A percentile compares a stretch with the other conserved stretches of the same genome.
phyloP scores from a whole-genome alignment of 2,329 filamentous ascomycete genomes.

The Chalaropsis ovoidea region DNA sequence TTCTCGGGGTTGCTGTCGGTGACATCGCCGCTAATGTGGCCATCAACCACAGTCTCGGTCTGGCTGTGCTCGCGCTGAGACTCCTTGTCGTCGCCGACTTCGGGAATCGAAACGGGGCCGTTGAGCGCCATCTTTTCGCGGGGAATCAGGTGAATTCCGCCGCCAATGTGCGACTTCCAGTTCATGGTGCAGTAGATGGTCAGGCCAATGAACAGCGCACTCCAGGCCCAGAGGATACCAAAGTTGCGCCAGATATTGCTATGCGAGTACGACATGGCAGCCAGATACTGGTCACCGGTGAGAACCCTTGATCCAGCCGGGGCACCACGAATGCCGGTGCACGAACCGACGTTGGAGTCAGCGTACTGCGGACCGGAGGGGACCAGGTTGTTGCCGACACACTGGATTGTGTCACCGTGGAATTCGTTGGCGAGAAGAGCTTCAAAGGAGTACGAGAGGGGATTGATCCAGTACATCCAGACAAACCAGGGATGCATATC shows the following conservation, averaged over 20 bases:
- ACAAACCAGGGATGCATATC: conserved; percentile 54
- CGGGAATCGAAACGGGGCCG: conserved; percentile 28
- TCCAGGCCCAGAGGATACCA: conserved; percentile 54
- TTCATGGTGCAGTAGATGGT: conserved; percentile 48
- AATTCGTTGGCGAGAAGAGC: conserved; percentile 63
- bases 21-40: conserved; percentile 11
- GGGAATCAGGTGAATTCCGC: conserved; percentile 50
- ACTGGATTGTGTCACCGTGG: conserved; percentile 44
- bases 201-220: conserved; percentile 47
- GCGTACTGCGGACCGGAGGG: conserved; percentile 42
- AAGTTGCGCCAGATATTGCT: conserved; percentile 50
- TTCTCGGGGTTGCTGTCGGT: conserved; percentile 26
- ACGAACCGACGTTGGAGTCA: conserved; percentile 39
- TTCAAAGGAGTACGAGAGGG: conserved; percentile 60
- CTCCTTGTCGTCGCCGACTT: conserved; percentile 41
- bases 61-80: conserved; percentile 30
- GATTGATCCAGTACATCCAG: conserved; percentile 57
- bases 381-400: conserved; percentile 41
- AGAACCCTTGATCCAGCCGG: conserved; percentile 40
- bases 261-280: conserved; percentile 44
- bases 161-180: conserved; percentile 47
- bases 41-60: conserved; percentile 6
- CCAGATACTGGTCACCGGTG: conserved; percentile 49
- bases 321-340: conserved; percentile 50
- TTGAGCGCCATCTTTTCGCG: conserved; percentile 43